A percentile compares a stretch with the other conserved stretches of the same genome.
Conservation (phyloP, 2,329 filamentous ascomycete species). For the Alternaria postmessia region DNA sequence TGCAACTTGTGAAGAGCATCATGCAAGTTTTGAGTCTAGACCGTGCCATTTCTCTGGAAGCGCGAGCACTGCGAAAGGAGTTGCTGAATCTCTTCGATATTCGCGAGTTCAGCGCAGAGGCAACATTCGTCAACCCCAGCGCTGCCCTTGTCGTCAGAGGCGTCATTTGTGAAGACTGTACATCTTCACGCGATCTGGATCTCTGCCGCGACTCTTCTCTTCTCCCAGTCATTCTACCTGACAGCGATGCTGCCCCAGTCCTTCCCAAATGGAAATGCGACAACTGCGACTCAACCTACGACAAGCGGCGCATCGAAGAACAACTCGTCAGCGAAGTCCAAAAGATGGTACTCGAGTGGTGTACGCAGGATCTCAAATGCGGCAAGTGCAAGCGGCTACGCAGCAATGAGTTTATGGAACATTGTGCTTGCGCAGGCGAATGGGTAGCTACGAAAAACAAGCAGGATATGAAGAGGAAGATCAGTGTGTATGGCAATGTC, state of each 20-base stretch:
- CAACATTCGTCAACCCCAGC: constrained; percentile 86
- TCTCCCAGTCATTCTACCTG: constrained; percentile 61
- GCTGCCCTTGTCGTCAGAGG: constrained; percentile 76
- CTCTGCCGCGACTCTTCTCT: constrained; percentile 89
- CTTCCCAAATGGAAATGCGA: constrained; percentile 79
- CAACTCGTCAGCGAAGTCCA: constrained; percentile 79
- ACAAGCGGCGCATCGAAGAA: constrained; percentile 85
- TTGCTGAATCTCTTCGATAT: constrained; percentile 90
- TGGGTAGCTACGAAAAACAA: constrained; percentile 79
- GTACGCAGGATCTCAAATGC: constrained; percentile 89
- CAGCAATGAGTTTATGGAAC: constrained; percentile 94
- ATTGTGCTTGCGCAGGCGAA: constrained; percentile 88
- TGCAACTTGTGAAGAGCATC: constrained; percentile 90
- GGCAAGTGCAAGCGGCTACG: constrained; percentile 71
- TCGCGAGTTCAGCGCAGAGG: constrained; percentile 88
- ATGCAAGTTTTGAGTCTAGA: constrained; percentile 93
- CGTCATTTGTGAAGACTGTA: constrained; percentile 89
- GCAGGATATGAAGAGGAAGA: constrained; percentile 68
- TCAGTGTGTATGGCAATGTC: constrained; percentile 77
- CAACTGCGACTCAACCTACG: constrained; percentile 77
- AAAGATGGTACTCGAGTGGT: constrained; percentile 78
- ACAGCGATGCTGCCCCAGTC: constrained; percentile 37
- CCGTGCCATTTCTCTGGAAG: constrained; percentile 88
- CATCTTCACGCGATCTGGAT: constrained; percentile 86
- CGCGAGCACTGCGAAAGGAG: constrained; percentile 86